Evolutionary conservation across 139 green algal species (phyloP).

Genomic region (Nannochloris sp.): DNA sequence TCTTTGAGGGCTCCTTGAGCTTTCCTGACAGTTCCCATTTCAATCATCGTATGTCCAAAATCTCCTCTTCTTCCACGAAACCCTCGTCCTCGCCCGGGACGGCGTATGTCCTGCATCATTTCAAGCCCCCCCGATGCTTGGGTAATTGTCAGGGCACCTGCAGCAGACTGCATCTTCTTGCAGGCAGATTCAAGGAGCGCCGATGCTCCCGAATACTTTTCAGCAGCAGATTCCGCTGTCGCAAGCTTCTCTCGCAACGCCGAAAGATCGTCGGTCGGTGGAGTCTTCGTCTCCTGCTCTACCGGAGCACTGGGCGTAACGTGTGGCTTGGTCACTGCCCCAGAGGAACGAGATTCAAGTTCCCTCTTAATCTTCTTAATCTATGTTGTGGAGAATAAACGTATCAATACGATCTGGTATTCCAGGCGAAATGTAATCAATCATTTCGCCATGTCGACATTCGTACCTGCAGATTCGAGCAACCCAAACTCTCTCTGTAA

Average conservation of each 20-base stretch:
- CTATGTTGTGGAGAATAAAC: neutral
- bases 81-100: neutral
- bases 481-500: conserved; percentile 5
- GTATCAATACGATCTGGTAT: too few species aligned
- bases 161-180: conserved; percentile 1
- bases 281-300: neutral
- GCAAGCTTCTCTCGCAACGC: neutral
- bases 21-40: conserved; percentile 5
- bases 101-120: conserved; percentile 6
- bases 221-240: neutral
- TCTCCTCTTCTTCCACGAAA: conserved; percentile 5
- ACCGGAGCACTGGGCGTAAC: neutral
- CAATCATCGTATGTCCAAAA: conserved; percentile 10
- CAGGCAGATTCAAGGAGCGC: neutral
- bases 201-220: neutral
- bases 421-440: too few species aligned
- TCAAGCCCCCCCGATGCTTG: neutral
- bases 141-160: neutral
- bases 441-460: neutral
- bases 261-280: neutral
- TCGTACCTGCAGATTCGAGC: conserved; percentile 9
- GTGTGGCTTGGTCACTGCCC: neutral
- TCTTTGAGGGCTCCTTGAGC: neutral
- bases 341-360: neutral
- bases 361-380: conserved; percentile 11